These are phyloP conservation scores for Thelephora terrestris DNA, from an alignment of 1,284 basidiomycete genomes.

Conservation along the genomic window DNA sequence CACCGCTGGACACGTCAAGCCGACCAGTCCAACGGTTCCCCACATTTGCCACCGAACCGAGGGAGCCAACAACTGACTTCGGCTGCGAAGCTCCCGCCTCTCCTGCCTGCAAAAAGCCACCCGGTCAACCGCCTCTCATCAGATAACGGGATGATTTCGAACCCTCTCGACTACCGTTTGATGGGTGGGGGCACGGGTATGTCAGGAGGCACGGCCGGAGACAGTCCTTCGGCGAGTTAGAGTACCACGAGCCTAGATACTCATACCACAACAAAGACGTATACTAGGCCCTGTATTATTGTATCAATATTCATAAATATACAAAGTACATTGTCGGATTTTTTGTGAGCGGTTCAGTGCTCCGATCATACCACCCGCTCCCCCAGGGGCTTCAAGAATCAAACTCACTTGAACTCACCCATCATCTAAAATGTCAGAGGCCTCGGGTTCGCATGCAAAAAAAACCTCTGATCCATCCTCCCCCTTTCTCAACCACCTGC, in stretches of 20 bases:
- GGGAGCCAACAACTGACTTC: background rate
- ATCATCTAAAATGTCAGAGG: background rate
- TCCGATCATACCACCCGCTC: no score
- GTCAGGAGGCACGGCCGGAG: background rate
- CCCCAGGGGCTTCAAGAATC: no score
- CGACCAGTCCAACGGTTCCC: conserved; percentile 8
- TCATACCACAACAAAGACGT: no score
- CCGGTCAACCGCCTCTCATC: background rate
- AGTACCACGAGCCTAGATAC: background rate
- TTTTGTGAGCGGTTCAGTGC: no score
- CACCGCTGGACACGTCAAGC: conserved; percentile 51
- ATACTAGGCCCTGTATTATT: no score
- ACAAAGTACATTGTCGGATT: no score
- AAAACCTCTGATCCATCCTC: no score
- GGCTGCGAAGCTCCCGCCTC: background rate
- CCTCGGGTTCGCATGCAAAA: no score
- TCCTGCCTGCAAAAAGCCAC: background rate
- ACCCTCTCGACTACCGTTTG: background rate
- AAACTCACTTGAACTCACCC: conserved; percentile 20
- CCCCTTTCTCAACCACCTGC: no score
- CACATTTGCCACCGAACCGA: conserved; percentile 7
- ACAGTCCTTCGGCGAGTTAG: background rate
- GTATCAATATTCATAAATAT: no score
- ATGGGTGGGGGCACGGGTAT: background rate
- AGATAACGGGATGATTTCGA: background rate